Conservation (phyloP, 108 stramenopile genomes). For the Nitzschia putrida region DNA sequence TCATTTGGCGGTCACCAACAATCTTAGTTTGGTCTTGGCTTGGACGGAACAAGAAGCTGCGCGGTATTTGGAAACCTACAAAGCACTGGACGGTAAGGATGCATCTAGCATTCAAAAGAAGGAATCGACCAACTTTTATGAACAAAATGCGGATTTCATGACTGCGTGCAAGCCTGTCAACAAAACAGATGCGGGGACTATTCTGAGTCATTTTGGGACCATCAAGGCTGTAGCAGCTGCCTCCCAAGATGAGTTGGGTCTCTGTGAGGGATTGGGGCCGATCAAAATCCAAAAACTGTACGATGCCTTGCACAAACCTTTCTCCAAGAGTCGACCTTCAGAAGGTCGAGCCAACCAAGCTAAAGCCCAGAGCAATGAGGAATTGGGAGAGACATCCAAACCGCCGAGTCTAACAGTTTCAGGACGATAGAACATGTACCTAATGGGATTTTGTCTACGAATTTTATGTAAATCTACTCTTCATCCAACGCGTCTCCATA, state of each 20-base stretch:
- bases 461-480: neutral
- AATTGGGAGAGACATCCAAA: too few relatives aligned
- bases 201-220: constrained; percentile 67
- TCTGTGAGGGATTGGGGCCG: constrained; percentile 79
- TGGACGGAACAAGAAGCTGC: constrained; percentile 90
- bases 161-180: constrained; percentile 63
- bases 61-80: constrained; percentile 92
- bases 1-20: constrained; percentile 63
- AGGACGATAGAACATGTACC: too few relatives aligned
- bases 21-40: constrained; percentile 80
- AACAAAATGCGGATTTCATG: constrained; percentile 68
- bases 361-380: neutral
- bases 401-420: too few relatives aligned
- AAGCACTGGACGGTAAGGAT: constrained; percentile 89
- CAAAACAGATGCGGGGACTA: constrained; percentile 77
- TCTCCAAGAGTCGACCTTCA: constrained; percentile 38
- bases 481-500: constrained; percentile 53
- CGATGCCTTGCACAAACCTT: constrained; percentile 82
- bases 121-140: constrained; percentile 58
- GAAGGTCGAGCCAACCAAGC: neutral
- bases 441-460: too few relatives aligned
- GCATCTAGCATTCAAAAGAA: constrained; percentile 72
- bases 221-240: constrained; percentile 56
- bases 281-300: constrained; percentile 76
- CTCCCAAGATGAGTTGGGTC: constrained; percentile 71